Base-by-base conservation (phyloP, 1,284 basidiomycete species). In the Takashimella tepidaria region DNA sequence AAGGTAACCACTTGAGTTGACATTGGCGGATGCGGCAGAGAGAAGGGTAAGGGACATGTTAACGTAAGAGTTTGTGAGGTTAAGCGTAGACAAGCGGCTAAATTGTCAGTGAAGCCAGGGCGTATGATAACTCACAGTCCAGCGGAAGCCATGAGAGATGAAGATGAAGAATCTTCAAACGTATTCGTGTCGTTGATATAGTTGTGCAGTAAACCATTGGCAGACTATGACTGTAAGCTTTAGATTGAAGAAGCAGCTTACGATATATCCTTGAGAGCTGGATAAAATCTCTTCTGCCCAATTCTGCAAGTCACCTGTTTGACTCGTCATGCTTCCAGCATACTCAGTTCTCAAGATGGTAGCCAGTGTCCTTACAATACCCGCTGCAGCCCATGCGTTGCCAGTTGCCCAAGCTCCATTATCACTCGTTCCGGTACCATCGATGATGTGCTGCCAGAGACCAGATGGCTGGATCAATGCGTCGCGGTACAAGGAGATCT, bases 151-250 rank as follows among this genome's bases (percentile, higher is more conserved):
- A 93, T 76, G 31, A 95, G 79, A 0, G 89, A 84, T 0, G 88
- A 84, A 4, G 84, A 84, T 0, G 88, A 76, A 0, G 85, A 81
- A 62, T 95, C 91, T 64, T 83, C 80, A 66, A 93, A 93, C 44
- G 83, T 81, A 5, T 66, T 67, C 1, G 74, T 51, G 45, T 83
- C 74, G 68, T 85, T 82, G 19, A 84, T 81, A 69, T 93, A 93
- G 75, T 93, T 93, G 43, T 79, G 78, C 67, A 92, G 84, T 5
- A 89, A 75, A 27, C 80, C 79, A 56, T 79, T 76, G 8, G 76
- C 61, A 58, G 83, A 78, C 81, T 84, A n/a, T 20, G 22, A n/a
- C 55, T 44, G 27, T 45, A 41, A 31, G 45, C 16, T 21, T n/a
- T 13, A 45, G 13, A 20, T 21, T 10, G 16, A 48, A 27, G 5